Conservation (phyloP, 768 basidiomycete genomes). For the Dictyophora rubrovolvata region DNA sequence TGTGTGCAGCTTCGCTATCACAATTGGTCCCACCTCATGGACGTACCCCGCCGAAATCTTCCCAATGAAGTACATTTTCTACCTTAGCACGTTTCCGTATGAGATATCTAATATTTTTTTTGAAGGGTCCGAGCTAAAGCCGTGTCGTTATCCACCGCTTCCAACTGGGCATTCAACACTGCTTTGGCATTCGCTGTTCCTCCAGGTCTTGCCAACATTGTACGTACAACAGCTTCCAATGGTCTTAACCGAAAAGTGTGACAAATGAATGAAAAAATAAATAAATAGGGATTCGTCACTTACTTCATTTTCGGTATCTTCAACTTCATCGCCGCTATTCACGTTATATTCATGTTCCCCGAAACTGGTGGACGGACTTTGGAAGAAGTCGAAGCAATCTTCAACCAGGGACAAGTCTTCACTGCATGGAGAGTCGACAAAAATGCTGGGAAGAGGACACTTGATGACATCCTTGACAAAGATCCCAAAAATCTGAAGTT, state of each 20-base stretch:
- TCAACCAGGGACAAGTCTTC: conserved; percentile 57
- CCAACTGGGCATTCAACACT: conserved; percentile 57
- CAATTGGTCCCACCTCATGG: conserved; percentile 62
- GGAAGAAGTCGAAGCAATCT: conserved; percentile 74
- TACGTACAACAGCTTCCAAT: conserved; percentile 53
- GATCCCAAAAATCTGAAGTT: not conserved
- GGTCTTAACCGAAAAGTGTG: not conserved
- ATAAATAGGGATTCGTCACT: conserved; percentile 23
- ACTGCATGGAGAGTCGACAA: conserved; percentile 60
- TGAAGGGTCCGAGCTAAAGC: conserved; percentile 50
- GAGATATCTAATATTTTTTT: conserved; percentile 11
- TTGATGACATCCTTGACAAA: conserved; percentile 34
- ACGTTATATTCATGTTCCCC: conserved; percentile 72
- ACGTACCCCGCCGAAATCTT: conserved; percentile 64
- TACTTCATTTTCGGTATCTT: conserved; percentile 74
- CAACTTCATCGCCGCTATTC: conserved; percentile 62
- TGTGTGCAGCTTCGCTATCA: conserved; percentile 63
- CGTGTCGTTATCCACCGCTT: conserved; percentile 33
- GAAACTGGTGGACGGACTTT: conserved; percentile 65
- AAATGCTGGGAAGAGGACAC: conserved; percentile 51
- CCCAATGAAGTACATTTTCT: conserved; percentile 32
- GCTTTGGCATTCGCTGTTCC: conserved; percentile 70
- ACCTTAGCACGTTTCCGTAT: not conserved
- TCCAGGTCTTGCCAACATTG: conserved; percentile 54
- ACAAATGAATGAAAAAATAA: not conserved